A percentile compares a stretch with the other conserved stretches of the same genome.
These are phyloP conservation scores for Colletotrichum nymphaeae DNA, from an alignment of 2,329 filamentous ascomycete species.

Conservation along the genomic window DNA sequence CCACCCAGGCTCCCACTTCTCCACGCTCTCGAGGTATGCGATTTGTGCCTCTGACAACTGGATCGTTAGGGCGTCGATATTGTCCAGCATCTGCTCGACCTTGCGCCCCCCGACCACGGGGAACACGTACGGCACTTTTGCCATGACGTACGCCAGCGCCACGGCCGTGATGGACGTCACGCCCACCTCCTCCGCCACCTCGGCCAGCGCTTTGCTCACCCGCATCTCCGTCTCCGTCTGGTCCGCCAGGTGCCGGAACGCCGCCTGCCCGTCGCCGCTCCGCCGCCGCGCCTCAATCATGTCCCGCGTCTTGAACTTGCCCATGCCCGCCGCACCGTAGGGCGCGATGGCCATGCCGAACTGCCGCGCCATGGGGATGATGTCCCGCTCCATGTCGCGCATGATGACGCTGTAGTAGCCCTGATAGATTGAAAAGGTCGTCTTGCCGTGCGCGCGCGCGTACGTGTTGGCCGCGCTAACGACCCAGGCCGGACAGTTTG, in stretches of 20 bases:
- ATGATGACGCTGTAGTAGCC: conserved; percentile 48
- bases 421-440: conserved; percentile 52
- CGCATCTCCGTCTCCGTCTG: conserved; percentile 61
- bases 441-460: conserved; percentile 48
- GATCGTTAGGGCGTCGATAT: conserved; percentile 65
- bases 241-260: conserved; percentile 36
- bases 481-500: conserved; percentile 53
- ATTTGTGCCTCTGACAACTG: conserved; percentile 63
- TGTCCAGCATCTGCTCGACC: conserved; percentile 63
- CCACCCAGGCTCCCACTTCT: conserved; percentile 67
- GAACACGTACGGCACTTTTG: conserved; percentile 64
- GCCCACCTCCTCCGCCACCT: conserved; percentile 67
- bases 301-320: conserved; percentile 58
- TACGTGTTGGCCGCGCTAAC: conserved; percentile 52
- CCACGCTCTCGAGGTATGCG: conserved; percentile 62
- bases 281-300: conserved; percentile 45
- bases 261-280: conserved; percentile 53
- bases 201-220: conserved; percentile 68
- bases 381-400: conserved; percentile 53
- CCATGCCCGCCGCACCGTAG: conserved; percentile 69
- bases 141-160: conserved; percentile 63
- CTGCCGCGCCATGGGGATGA: conserved; percentile 53
- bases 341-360: conserved; percentile 65
- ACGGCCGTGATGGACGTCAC: conserved; percentile 68
- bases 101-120: conserved; percentile 65